Evolutionary conservation across 176 grass and related monocot species (phyloP).

Genomic region (Elaeis guineensis): DNA sequence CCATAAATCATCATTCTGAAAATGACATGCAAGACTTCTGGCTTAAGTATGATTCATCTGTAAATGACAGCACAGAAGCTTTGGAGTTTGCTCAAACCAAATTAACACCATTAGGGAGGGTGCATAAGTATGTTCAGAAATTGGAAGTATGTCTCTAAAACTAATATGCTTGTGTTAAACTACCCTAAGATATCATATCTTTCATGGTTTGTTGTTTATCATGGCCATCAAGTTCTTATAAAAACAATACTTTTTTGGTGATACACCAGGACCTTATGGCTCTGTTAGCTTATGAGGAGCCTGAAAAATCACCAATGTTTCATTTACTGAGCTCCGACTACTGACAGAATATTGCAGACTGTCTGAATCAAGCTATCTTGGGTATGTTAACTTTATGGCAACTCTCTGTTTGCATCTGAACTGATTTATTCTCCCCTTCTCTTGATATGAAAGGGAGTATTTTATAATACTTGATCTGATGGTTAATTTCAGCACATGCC

Average conservation of each 20-base stretch:
- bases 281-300: conserved; percentile 83
- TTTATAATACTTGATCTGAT: too few relatives aligned
- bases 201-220: neutral
- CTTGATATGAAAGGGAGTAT: too few relatives aligned
- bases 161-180: neutral
- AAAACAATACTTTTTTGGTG: conserved; percentile 14
- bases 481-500: conserved; percentile 43
- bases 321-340: conserved; percentile 84
- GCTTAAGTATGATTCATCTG: too few relatives aligned
- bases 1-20: neutral
- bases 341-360: conserved; percentile 73
- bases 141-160: conserved; percentile 56
- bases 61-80: conserved; percentile 68
- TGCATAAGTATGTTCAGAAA: conserved; percentile 76
- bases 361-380: conserved; percentile 83
- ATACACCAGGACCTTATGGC: conserved; percentile 66
- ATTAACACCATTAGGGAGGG: conserved; percentile 59
- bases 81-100: conserved; percentile 89
- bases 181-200: conserved; percentile 1
- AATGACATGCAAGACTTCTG: too few relatives aligned
- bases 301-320: conserved; percentile 98
- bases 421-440: too few relatives aligned
- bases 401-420: too few relatives aligned
- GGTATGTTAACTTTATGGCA: conserved; percentile 33
- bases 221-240: neutral